These are phyloP conservation scores for Choiromyces venosus DNA, from an alignment of 495 filamentous ascomycete genomes.

Conservation along the genomic window DNA sequence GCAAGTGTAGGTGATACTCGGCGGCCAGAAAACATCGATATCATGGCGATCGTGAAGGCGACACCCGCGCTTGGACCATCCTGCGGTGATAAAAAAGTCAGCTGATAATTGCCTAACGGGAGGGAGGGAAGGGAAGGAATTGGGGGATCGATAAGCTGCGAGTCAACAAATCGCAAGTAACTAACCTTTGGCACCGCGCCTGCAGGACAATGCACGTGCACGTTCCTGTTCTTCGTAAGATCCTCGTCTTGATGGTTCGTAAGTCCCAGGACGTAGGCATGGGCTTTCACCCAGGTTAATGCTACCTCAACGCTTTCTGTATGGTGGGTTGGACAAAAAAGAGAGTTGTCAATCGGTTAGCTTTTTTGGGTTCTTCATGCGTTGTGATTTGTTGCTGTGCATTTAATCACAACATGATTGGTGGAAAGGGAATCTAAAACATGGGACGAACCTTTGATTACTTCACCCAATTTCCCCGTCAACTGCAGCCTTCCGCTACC, in stretches of 20 bases:
- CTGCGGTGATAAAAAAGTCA: constrained; percentile 33
- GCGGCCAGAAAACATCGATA: constrained; percentile 84
- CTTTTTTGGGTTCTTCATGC: neutral
- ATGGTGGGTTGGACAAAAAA: constrained; percentile 15
- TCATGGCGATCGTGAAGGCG: constrained; percentile 86
- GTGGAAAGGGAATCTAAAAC: constrained; percentile 21
- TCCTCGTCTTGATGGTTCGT: constrained; percentile 75
- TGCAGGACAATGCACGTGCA: constrained; percentile 94
- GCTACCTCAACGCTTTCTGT: constrained; percentile 90
- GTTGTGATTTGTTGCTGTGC: constrained; percentile 1
- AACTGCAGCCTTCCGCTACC: constrained; percentile 87
- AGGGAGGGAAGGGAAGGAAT: constrained; percentile 8
- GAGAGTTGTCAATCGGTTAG: neutral
- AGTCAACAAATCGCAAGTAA: constrained; percentile 35
- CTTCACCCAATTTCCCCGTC: constrained; percentile 97
- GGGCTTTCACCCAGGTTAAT: constrained; percentile 91
- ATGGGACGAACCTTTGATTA: constrained; percentile 60
- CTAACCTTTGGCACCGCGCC: constrained; percentile 84
- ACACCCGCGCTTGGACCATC: constrained; percentile 71
- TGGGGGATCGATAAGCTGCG: constrained; percentile 33
- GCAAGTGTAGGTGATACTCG: constrained; percentile 85
- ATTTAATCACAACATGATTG: neutral
- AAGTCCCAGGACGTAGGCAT: constrained; percentile 85
- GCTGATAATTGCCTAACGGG: constrained; percentile 25
- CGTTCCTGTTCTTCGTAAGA: constrained; percentile 89